Percentiles rank a stretch among this genome's conserved stretches.
Evolutionary conservation across 371 early-diverging fungal genomes (phyloP).

Genomic region (Mortierella sp.): DNA sequence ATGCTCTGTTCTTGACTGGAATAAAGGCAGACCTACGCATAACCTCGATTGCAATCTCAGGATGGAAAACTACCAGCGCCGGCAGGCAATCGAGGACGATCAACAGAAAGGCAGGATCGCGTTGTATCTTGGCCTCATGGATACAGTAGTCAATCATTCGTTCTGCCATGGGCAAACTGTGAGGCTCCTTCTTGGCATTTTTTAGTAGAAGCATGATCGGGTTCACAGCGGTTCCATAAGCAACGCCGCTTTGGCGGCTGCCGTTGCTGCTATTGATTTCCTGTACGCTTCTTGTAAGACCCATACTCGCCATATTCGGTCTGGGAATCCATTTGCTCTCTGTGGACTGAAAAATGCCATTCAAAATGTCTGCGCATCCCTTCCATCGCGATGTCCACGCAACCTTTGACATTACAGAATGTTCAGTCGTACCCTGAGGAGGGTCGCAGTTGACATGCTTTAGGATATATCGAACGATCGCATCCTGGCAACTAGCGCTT

Average conservation of each 20-base stretch:
- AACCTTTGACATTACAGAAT: constrained; percentile 14
- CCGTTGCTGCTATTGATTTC: neutral
- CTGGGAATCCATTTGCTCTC: constrained; percentile 28
- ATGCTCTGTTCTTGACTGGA: constrained; percentile 11
- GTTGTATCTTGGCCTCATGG: constrained; percentile 12
- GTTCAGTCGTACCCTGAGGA: neutral
- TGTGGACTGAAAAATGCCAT: constrained; percentile 3
- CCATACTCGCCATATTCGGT: neutral
- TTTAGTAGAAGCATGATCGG: constrained; percentile 2
- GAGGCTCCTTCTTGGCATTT: constrained; percentile 15
- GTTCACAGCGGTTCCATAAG: neutral
- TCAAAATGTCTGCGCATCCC: neutral
- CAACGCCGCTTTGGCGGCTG: neutral
- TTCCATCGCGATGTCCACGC: constrained; percentile 10
- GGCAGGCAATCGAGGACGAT: constrained; percentile 11
- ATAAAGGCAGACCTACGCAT: constrained; percentile 21
- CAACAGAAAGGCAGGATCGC: constrained; percentile 14
- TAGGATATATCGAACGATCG: constrained; percentile 14
- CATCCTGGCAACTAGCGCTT: constrained; percentile 14
- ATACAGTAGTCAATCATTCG: constrained; percentile 27
- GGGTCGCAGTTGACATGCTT: constrained; percentile 18
- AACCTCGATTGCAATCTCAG: constrained; percentile 12
- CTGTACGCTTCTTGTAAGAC: no score
- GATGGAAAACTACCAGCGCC: constrained; percentile 2
- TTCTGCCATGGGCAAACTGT: constrained; percentile 15